Conservation (phyloP, 257 asterid genomes). For the Solanum boliviense region DNA sequence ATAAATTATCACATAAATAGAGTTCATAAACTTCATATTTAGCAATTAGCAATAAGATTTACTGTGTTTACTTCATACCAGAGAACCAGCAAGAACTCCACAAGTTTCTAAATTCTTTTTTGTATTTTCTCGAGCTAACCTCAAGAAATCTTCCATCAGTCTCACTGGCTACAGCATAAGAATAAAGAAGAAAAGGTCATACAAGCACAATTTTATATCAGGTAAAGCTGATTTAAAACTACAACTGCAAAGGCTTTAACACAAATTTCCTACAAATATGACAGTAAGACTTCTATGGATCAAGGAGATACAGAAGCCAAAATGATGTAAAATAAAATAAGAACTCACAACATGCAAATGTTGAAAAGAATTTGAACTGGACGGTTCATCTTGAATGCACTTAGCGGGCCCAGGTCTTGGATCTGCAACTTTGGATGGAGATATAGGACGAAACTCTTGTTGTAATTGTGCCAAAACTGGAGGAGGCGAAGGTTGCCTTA, state of each 20-base stretch:
- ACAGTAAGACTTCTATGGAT: neutral
- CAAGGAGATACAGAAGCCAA: neutral
- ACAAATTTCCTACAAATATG: neutral
- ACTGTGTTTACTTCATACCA: slow-evolving; percentile 37
- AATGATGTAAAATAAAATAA: neutral
- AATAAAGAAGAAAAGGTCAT: slow-evolving; percentile 7
- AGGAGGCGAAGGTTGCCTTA: slow-evolving; percentile 86
- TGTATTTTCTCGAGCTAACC: slow-evolving; percentile 77
- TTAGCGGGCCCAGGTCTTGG: slow-evolving; percentile 90
- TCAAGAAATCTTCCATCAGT: slow-evolving; percentile 83
- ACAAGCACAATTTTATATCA: slow-evolving; percentile 6
- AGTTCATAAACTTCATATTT: neutral
- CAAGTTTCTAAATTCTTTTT: slow-evolving; percentile 78
- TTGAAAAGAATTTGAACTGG: slow-evolving; percentile 58
- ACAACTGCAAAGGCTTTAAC: neutral
- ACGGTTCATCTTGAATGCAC: slow-evolving; percentile 37
- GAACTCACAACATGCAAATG: slow-evolving; percentile 88
- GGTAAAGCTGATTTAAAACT: neutral
- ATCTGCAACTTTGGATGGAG: slow-evolving; percentile 89
- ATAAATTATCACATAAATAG: slow-evolving; percentile 2
- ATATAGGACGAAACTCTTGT: slow-evolving; percentile 48
- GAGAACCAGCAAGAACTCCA: slow-evolving; percentile 94
- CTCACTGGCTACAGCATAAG: slow-evolving; percentile 61
- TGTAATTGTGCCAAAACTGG: slow-evolving; percentile 87
- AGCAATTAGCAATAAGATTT: neutral